Conservation (phyloP, 2,329 filamentous ascomycete species). For the Pseudogymnoascus sp. region DNA sequence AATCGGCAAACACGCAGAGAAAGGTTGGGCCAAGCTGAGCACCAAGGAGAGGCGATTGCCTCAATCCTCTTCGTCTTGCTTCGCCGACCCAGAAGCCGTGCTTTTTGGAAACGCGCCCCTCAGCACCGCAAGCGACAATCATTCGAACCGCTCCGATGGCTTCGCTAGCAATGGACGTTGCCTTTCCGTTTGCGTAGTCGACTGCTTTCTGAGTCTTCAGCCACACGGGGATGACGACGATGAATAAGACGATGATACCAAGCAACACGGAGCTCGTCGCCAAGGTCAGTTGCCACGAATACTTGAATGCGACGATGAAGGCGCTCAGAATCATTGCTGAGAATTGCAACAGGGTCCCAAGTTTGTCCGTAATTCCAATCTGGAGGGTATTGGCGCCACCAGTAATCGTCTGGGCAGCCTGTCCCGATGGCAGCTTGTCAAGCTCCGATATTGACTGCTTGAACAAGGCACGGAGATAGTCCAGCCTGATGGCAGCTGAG, state of each 20-base stretch:
- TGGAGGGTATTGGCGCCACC: conserved; percentile 50
- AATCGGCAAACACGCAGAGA: conserved; percentile 34
- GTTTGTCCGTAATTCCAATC: conserved; percentile 55
- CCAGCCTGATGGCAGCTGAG: conserved; percentile 51
- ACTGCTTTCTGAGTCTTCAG: conserved; percentile 41
- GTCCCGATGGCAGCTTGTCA: conserved; percentile 54
- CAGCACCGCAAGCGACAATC: conserved; percentile 54
- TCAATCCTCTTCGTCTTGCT: conserved; percentile 40
- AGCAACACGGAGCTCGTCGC: conserved; percentile 49
- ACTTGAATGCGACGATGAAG: conserved; percentile 46
- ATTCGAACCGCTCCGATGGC: conserved; percentile 51
- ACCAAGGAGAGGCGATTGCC: conserved; percentile 41
- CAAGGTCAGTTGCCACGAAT: conserved; percentile 50
- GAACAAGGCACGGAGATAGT: conserved; percentile 57
- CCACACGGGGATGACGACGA: conserved; percentile 45
- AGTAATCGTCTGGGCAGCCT: conserved; percentile 50
- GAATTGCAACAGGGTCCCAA: conserved; percentile 51
- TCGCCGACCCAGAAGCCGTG: conserved; percentile 49
- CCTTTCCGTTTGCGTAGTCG: conserved; percentile 44
- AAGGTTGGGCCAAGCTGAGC: conserved; percentile 43
- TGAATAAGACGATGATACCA: conserved; percentile 44
- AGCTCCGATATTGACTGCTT: conserved; percentile 58
- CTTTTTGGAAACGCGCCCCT: conserved; percentile 42
- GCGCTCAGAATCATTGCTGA: conserved; percentile 43
- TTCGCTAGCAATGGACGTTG: conserved; percentile 52